These are phyloP conservation scores for Posidonia australis DNA, from an alignment of 106 monocot genomes.

Conservation along the genomic window DNA sequence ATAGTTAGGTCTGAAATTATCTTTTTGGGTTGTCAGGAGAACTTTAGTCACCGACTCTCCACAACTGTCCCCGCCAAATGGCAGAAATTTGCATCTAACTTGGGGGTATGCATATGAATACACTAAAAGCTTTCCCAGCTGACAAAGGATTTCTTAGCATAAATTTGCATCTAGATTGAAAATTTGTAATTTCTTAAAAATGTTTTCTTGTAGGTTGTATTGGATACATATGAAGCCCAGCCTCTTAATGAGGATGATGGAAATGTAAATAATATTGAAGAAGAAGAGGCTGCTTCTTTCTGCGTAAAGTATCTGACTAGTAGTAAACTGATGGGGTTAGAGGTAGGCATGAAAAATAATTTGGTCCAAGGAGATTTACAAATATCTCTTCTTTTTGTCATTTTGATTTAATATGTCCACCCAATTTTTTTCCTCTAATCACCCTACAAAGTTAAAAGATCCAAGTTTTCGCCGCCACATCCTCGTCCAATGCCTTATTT, in stretches of 20 bases:
- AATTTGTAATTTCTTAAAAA: not conserved
- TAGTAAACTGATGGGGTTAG: constrained; percentile 96
- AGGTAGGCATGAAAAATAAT: constrained; percentile 39
- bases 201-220: constrained; percentile 56
- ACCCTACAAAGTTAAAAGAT: constrained; percentile 69
- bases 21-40: constrained; percentile 40
- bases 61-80: constrained; percentile 51
- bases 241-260: constrained; percentile 94
- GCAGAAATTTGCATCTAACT: constrained; percentile 82
- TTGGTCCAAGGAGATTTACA: not conserved
- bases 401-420: not conserved
- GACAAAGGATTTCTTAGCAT: not conserved
- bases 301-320: constrained; percentile 97
- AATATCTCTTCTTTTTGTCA: not conserved
- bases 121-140: not conserved
- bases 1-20: not conserved
- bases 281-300: constrained; percentile 77
- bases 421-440: not conserved
- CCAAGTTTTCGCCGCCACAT: constrained; percentile 96
- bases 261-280: constrained; percentile 66
- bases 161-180: too few species aligned
- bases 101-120: constrained; percentile 33
- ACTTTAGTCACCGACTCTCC: constrained; percentile 71
- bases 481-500: constrained; percentile 89
- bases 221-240: constrained; percentile 97